A percentile compares a stretch with the other conserved stretches of the same genome.
Conservation (phyloP, 805 yeast genomes). For the Saccharomyces jurei region DNA sequence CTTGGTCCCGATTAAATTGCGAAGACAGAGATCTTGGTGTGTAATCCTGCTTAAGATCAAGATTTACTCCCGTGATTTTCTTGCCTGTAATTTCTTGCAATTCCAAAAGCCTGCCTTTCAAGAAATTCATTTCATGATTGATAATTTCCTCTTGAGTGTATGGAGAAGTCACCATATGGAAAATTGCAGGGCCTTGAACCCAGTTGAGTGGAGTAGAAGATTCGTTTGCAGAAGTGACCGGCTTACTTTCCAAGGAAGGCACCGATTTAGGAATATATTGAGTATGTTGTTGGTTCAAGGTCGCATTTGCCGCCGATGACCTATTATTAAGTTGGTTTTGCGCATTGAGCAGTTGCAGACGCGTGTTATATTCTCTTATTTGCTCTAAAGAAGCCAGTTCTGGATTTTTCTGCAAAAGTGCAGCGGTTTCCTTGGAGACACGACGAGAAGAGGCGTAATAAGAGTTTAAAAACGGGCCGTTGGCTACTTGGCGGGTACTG, state of each 20-base stretch:
- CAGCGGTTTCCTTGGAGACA: constrained; percentile 1
- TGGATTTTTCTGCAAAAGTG: constrained; percentile 12
- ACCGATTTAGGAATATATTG: constrained; percentile 22
- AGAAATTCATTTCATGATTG: constrained; percentile 22
- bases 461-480: not conserved
- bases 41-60: constrained; percentile 3
- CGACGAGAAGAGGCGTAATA: not conserved
- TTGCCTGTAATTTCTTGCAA: constrained; percentile 27
- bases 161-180: constrained; percentile 19
- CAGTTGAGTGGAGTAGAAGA: constrained; percentile 16
- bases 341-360: constrained; percentile 21
- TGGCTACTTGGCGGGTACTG: not conserved
- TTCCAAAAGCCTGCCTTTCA: constrained; percentile 22
- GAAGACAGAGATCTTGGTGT: not conserved
- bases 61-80: constrained; percentile 11
- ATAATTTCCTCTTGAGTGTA: constrained; percentile 21
- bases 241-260: constrained; percentile 18
- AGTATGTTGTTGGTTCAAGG: not conserved
- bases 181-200: constrained; percentile 28
- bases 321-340: constrained; percentile 1
- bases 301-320: constrained; percentile 1
- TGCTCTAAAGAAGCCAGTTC: constrained; percentile 26
- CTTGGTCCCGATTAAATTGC: not conserved
- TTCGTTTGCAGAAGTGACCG: constrained; percentile 16
- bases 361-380: constrained; percentile 25